Conservation (phyloP, 352 stramenopile species). For the Elongisporangium anandrum region DNA sequence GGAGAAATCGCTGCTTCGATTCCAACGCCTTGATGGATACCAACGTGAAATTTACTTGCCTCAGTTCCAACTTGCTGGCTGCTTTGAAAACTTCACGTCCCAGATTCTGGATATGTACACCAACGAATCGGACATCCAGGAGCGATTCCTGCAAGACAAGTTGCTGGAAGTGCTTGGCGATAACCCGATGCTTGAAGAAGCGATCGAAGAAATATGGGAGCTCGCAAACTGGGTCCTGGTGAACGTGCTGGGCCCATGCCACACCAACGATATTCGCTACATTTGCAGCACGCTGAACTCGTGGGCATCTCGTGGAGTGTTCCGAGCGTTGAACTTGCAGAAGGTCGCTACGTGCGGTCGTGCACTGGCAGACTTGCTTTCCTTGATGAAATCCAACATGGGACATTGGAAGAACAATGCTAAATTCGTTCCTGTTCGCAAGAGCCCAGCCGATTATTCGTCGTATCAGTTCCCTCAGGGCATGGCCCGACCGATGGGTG, state of each 20-base stretch:
- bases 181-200: conserved; percentile 84
- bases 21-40: conserved; percentile 95
- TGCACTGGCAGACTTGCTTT: conserved; percentile 68
- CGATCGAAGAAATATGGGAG: conserved; percentile 97
- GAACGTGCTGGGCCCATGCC: conserved; percentile 92
- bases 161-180: conserved; percentile 77
- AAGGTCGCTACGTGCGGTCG: conserved; percentile 60
- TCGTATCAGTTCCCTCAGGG: conserved; percentile 78
- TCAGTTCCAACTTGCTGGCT: conserved; percentile 97
- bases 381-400: conserved; percentile 63
- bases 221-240: conserved; percentile 93
- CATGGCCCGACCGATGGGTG: conserved; percentile 29
- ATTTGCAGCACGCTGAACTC: conserved; percentile 84
- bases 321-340: conserved; percentile 72
- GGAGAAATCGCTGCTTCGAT: conserved; percentile 91
- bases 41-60: conserved; percentile 97
- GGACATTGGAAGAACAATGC: conserved; percentile 70
- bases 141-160: conserved; percentile 77
- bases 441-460: conserved; percentile 79
- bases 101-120: conserved; percentile 72
- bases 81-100: conserved; percentile 91
- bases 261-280: conserved; percentile 93
- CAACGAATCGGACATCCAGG: conserved; percentile 49
- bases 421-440: conserved; percentile 80
- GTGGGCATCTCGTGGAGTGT: conserved; percentile 74